Evolutionary conservation across 768 basidiomycete species (phyloP), one percentile per base, ranked within the genome.

Genomic region (Russula lepida): DNA sequence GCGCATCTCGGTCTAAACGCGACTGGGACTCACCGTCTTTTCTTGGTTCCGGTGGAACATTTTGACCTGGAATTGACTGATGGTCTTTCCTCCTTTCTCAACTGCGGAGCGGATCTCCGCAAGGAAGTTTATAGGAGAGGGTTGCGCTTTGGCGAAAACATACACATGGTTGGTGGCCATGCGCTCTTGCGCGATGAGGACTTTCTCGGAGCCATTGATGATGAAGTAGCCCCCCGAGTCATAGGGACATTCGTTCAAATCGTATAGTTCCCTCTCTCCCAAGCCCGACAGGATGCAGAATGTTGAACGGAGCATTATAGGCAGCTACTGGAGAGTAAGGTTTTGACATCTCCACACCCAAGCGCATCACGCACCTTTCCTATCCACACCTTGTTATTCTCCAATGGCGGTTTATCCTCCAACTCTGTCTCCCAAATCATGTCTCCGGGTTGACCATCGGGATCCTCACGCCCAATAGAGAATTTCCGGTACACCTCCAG

Each of bases 111-210:
- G 88, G 73, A 99, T 97, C 73, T 98, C 95, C 39, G 97, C 93
- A 46, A 98, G 82, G 75, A 95, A 97, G 66, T 86, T 92, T 68
- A 97, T 90, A 1, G 95, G 94, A 19, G 93, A 95, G 4, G 95
- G 95, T 67, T 95, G 92, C 0, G 92, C 92, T 75, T 98, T 99
- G 54, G 95, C 93, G 69, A 99, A 99, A 55, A 98, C 94, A 74
- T 98, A 99, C 66, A 99, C 97, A 70, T 97, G 95, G 76, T 99
- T 99, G 25, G 93, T 95, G 11, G 97, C 95, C 95, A 98, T 98
- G 55, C 97, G 86, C 73, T 99, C 97, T 73, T 99, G 97, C 1
- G 97, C 97, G 73, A 99, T 99, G 63, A 99, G 79, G n/a, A 99
- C 97, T 74, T 99, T 99, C 73, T 99, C 97, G 2, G 97, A 98